These are phyloP conservation scores for Metarhizium rileyi DNA, from an alignment of 2,329 filamentous ascomycete genomes.

Conservation along the genomic window DNA sequence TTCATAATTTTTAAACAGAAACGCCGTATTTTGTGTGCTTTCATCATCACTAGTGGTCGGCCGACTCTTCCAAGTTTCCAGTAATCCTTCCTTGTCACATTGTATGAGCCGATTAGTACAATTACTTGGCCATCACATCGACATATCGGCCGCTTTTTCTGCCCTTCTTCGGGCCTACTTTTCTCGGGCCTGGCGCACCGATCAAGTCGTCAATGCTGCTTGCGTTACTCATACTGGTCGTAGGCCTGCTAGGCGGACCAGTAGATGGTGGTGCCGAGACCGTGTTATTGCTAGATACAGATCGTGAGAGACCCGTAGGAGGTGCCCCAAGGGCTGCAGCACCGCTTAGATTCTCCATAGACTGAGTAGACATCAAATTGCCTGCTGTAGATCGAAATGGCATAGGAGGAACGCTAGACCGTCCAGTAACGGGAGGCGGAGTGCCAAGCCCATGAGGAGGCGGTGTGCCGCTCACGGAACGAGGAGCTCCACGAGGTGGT, in stretches of 20 bases:
- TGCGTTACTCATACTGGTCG: conserved; percentile 81
- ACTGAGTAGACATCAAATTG: conserved; percentile 2
- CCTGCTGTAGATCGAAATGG: conserved; percentile 12
- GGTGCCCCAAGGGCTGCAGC: conserved; percentile 18
- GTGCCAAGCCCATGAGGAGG: conserved; percentile 29
- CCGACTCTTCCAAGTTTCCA: not conserved
- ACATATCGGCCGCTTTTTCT: conserved; percentile 86
- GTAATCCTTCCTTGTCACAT: not conserved
- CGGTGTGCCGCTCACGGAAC: conserved; percentile 44
- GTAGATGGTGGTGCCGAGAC: conserved; percentile 25
- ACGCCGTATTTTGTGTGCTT: conserved; percentile 1
- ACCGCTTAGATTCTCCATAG: conserved; percentile 23
- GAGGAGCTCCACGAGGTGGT: conserved; percentile 55
- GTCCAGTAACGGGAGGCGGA: conserved; percentile 20
- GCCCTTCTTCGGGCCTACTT: conserved; percentile 53
- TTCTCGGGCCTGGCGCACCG: conserved; percentile 62
- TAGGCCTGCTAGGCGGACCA: conserved; percentile 57
- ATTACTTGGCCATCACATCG: conserved; percentile 79
- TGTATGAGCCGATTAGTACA: not conserved
- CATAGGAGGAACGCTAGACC: conserved; percentile 24
- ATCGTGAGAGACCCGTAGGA: conserved; percentile 34
- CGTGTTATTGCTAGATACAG: conserved; percentile 36
- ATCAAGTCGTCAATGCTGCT: conserved; percentile 91
- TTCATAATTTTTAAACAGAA: not conserved
- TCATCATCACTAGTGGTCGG: not conserved